Evolutionary conservation across 768 basidiomycete species (phyloP).

Genomic region (Termitomyces sp.): DNA sequence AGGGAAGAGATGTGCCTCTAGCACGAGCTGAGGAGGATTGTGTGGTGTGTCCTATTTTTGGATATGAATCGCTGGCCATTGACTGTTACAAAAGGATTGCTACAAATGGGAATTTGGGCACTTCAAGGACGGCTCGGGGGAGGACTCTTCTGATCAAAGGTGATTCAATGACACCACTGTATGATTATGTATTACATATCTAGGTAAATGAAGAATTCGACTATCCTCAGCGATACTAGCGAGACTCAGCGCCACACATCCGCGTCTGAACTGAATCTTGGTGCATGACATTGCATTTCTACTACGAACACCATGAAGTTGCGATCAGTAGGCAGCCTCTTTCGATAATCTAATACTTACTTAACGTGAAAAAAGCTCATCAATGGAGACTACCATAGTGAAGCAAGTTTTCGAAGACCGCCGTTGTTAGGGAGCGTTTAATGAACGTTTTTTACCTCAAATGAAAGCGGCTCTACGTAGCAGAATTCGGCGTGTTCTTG

Average conservation of each 20-base stretch:
- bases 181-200: background rate
- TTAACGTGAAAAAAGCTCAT: background rate
- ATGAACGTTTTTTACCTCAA: background rate
- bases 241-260: background rate
- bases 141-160: background rate
- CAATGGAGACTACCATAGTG: background rate
- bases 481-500: background rate
- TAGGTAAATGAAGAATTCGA: background rate
- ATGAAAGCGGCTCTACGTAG: background rate
- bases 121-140: slow-evolving; percentile 5
- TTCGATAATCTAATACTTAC: background rate
- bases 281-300: background rate
- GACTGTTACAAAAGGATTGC: slow-evolving; percentile 8
- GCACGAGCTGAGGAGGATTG: slow-evolving; percentile 13
- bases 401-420: background rate
- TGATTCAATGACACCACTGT: background rate
- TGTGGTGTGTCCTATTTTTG: slow-evolving; percentile 3
- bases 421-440: background rate
- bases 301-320: no score
- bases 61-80: background rate
- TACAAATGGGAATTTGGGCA: slow-evolving; percentile 15
- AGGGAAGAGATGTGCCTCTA: slow-evolving; percentile 33
- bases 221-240: background rate
- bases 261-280: background rate
- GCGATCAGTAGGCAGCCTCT: background rate